These are phyloP conservation scores for Coniophora puteana DNA, from an alignment of 1,284 basidiomycete species.

Conservation along the genomic window DNA sequence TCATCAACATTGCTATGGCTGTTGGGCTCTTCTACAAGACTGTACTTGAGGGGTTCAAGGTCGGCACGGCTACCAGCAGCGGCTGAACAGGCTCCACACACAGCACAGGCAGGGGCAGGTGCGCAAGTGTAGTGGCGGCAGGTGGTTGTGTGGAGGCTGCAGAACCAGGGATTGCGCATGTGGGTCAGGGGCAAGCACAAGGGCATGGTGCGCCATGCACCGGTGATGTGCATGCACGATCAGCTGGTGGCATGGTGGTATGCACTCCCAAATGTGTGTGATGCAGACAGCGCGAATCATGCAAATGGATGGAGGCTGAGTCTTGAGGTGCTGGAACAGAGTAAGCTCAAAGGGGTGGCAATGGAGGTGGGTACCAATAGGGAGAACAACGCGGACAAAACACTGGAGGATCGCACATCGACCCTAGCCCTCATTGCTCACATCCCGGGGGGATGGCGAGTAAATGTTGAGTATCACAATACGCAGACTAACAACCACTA, in stretches of 20 bases:
- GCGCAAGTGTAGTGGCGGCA: conserved; percentile 50
- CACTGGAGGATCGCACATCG: too few relatives aligned
- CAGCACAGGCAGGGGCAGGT: conserved; percentile 33
- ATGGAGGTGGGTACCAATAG: too few relatives aligned
- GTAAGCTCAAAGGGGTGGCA: conserved; percentile 54
- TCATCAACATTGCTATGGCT: conserved; percentile 60
- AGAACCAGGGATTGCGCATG: conserved; percentile 39
- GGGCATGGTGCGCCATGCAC: conserved; percentile 3
- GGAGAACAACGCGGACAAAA: too few relatives aligned
- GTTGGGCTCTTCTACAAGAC: conserved; percentile 68
- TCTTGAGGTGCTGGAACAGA: conserved; percentile 47
- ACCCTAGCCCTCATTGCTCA: too few relatives aligned
- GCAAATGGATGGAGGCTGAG: conserved; percentile 52
- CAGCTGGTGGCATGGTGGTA: not conserved
- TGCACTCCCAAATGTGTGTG: conserved; percentile 16
- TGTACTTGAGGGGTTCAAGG: conserved; percentile 65
- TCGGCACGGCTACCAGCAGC: conserved; percentile 56
- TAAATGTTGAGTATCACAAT: too few relatives aligned
- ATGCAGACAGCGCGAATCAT: too few relatives aligned
- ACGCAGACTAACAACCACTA: too few relatives aligned
- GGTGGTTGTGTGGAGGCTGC: conserved; percentile 56
- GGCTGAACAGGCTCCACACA: conserved; percentile 39
- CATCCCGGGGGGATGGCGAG: too few relatives aligned
- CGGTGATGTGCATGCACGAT: too few relatives aligned
- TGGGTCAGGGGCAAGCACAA: conserved; percentile 43